phyloP scores from a whole-genome alignment of 805 yeast species.

The Yamadazyma akitaensis region DNA sequence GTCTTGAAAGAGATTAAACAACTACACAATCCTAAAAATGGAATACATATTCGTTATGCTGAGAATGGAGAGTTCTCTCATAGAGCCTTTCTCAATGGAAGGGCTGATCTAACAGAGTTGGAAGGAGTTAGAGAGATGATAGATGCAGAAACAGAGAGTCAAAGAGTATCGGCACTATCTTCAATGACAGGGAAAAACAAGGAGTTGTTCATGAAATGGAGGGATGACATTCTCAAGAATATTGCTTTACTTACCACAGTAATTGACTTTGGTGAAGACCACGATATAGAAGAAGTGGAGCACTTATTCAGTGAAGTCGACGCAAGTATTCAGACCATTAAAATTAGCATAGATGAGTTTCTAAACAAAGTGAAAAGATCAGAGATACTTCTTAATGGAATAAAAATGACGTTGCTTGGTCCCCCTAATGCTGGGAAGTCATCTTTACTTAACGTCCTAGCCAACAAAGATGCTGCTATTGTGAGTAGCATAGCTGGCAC shows the following conservation, averaged over 20 bases:
- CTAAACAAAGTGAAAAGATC: slow-evolving; percentile 50
- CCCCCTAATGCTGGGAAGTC: slow-evolving; percentile 98
- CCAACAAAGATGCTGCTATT: slow-evolving; percentile 79
- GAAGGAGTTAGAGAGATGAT: slow-evolving; percentile 89
- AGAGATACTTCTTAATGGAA: slow-evolving; percentile 67
- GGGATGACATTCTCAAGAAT: slow-evolving; percentile 57
- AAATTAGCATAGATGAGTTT: slow-evolving; percentile 43
- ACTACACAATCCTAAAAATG: slow-evolving; percentile 45
- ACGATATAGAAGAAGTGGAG: slow-evolving; percentile 67
- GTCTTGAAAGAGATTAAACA: slow-evolving; percentile 60
- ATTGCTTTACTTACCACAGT: slow-evolving; percentile 80
- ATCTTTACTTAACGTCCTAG: slow-evolving; percentile 72
- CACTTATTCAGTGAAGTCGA: slow-evolving; percentile 51
- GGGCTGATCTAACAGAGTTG: slow-evolving; percentile 80
- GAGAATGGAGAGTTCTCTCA: slow-evolving; percentile 90
- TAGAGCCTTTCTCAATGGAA: slow-evolving; percentile 81
- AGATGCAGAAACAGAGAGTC: slow-evolving; percentile 91
- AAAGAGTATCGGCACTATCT: slow-evolving; percentile 68
- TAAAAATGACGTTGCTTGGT: slow-evolving; percentile 71
- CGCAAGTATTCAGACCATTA: slow-evolving; percentile 37
- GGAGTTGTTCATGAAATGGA: slow-evolving; percentile 58
- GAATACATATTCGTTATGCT: slow-evolving; percentile 64
- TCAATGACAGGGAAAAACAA: slow-evolving; percentile 72
- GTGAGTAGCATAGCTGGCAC: slow-evolving; percentile 93
- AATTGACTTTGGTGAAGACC: slow-evolving; percentile 94